phyloP scores from a whole-genome alignment of 163 green algal genomes.

The Prototheca wickerhamii region DNA sequence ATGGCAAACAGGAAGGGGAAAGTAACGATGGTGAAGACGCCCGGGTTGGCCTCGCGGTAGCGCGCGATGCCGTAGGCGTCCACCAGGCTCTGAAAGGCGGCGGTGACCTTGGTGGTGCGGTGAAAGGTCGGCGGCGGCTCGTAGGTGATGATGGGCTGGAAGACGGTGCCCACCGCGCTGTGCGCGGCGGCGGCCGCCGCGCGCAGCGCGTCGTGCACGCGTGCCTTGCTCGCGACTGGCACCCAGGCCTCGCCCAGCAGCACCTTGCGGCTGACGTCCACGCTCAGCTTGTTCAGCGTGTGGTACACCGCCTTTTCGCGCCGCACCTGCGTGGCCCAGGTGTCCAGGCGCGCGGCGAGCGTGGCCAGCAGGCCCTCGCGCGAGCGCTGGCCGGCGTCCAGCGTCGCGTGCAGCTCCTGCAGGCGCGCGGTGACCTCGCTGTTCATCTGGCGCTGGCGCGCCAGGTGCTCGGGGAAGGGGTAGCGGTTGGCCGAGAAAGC shows the following conservation, averaged over 20 bases:
- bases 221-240: slow-evolving; percentile 45
- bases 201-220: slow-evolving; percentile 69
- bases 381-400: slow-evolving; percentile 72
- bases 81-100: slow-evolving; percentile 86
- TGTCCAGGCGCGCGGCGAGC: slow-evolving; percentile 51
- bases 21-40: slow-evolving; percentile 91
- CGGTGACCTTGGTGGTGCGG: slow-evolving; percentile 81
- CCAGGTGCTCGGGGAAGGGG: slow-evolving; percentile 89
- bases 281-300: slow-evolving; percentile 92
- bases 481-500: slow-evolving; percentile 94
- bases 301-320: slow-evolving; percentile 94
- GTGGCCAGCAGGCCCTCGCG: slow-evolving; percentile 66
- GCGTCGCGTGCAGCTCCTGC: slow-evolving; percentile 85
- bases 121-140: slow-evolving; percentile 92
- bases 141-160: slow-evolving; percentile 77
- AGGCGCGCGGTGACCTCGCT: slow-evolving; percentile 75
- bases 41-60: slow-evolving; percentile 88
- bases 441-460: slow-evolving; percentile 80
- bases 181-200: slow-evolving; percentile 37
- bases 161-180: slow-evolving; percentile 64
- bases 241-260: slow-evolving; percentile 95
- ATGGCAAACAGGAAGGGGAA: slow-evolving; percentile 99
- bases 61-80: slow-evolving; percentile 81
- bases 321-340: slow-evolving; percentile 49
- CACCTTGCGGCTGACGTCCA: slow-evolving; percentile 91